Percentiles rank a stretch among this genome's conserved stretches.
Evolutionary conservation across 768 basidiomycete genomes (phyloP).

Genomic region (Terana coerulea): DNA sequence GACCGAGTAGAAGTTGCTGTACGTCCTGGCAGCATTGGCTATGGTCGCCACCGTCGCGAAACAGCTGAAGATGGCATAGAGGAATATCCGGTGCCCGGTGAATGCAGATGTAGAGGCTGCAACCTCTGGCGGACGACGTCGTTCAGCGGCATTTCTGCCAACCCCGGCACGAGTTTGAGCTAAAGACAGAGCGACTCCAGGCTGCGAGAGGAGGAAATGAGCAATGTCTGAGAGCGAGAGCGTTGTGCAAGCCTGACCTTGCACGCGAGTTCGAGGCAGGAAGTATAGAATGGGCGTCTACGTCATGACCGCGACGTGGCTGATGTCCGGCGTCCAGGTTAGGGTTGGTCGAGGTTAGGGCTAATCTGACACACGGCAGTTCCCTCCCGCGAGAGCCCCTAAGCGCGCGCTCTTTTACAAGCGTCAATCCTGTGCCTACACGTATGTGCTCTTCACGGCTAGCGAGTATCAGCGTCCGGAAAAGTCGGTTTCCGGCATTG

Average conservation of each 20-base stretch:
- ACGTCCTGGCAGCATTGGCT: constrained; percentile 71
- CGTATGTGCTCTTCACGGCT: background rate
- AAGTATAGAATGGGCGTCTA: background rate
- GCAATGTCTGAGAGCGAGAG: background rate
- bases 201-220: background rate
- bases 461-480: background rate
- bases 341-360: background rate
- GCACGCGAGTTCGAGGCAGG: background rate
- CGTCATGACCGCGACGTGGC: constrained; percentile 4
- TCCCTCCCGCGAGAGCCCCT: constrained; percentile 1
- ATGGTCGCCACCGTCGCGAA: constrained; percentile 70
- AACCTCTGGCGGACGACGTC: constrained; percentile 48
- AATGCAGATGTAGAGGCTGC: constrained; percentile 48
- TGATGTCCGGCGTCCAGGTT: constrained; percentile 1
- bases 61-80: constrained; percentile 68
- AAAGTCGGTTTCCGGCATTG: no score
- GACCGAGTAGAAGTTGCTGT: constrained; percentile 93
- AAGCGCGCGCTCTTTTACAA: background rate
- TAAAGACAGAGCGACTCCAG: background rate
- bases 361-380: background rate
- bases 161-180: background rate
- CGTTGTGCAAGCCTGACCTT: background rate
- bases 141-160: constrained; percentile 44
- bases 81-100: constrained; percentile 58
- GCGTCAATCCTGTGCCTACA: background rate